Percentiles rank a stretch among this genome's conserved stretches.
These are phyloP conservation scores for Chlamydomonas sphaeroides DNA, from an alignment of 139 green algal genomes.

Conservation along the genomic window DNA sequence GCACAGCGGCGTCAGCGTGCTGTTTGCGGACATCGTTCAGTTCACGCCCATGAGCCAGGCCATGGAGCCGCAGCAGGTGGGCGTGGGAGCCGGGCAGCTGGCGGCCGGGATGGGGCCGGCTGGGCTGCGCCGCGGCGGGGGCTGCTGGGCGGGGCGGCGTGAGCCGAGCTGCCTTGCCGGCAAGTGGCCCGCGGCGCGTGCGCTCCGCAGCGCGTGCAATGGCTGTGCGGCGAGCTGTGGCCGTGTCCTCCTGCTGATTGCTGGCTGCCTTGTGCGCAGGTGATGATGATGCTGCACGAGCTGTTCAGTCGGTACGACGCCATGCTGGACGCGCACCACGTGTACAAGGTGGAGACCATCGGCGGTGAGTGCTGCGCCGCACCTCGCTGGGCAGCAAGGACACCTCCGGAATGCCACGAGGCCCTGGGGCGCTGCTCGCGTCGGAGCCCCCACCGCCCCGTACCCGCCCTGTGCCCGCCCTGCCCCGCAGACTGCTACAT, in stretches of 20 bases:
- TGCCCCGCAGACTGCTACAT: neutral
- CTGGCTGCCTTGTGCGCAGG: too few relatives aligned
- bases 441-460: too few relatives aligned
- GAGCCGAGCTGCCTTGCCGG: too few relatives aligned
- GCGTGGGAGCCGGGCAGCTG: too few relatives aligned
- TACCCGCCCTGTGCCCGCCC: too few relatives aligned
- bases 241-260: too few relatives aligned
- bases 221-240: too few relatives aligned
- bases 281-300: slow-evolving; percentile 48
- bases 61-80: slow-evolving; percentile 40
- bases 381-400: neutral
- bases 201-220: too few relatives aligned
- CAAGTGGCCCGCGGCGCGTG: too few relatives aligned
- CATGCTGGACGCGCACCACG: slow-evolving; percentile 2
- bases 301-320: slow-evolving; percentile 45
- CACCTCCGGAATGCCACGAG: neutral
- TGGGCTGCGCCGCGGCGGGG: neutral
- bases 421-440: too few relatives aligned
- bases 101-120: too few relatives aligned
- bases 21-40: slow-evolving; percentile 37
- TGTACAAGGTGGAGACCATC: slow-evolving; percentile 53
- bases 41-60: slow-evolving; percentile 40
- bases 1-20: slow-evolving; percentile 39
- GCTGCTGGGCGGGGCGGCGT: neutral
- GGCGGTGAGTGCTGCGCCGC: too few relatives aligned